These are phyloP conservation scores for Cercospora zeina DNA, from an alignment of 2,329 filamentous ascomycete species.

Conservation along the genomic window DNA sequence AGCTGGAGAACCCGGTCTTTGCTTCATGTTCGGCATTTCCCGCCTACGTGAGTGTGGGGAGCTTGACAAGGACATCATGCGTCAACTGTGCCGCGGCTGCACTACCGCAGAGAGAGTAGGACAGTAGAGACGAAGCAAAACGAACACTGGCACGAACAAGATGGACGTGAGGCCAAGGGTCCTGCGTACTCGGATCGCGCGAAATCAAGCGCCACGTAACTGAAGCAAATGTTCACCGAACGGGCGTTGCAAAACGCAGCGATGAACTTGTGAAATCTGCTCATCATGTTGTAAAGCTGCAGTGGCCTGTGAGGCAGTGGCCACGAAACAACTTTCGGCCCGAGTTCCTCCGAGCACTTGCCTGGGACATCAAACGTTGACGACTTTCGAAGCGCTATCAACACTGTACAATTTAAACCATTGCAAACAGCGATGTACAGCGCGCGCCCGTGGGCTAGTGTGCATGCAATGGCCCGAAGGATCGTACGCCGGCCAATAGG, in stretches of 20 bases:
- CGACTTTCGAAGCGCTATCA: not conserved
- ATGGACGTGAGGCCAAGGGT: not conserved
- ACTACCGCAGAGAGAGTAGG: not conserved
- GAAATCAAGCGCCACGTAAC: not conserved
- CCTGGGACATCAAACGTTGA: not conserved
- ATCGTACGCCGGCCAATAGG: not conserved
- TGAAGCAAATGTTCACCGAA: too few relatives aligned
- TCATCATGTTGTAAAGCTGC: too few relatives aligned
- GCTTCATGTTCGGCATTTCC: not conserved
- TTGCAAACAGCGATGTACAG: not conserved
- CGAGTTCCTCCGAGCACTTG: not conserved
- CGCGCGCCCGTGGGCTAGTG: not conserved
- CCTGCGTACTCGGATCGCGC: not conserved
- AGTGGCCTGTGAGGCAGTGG: too few relatives aligned
- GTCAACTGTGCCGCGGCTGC: not conserved
- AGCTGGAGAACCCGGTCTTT: conserved; percentile 2
- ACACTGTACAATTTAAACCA: not conserved
- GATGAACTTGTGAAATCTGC: too few relatives aligned
- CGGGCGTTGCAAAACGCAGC: too few relatives aligned
- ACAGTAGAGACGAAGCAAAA: not conserved
- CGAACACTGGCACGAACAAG: not conserved
- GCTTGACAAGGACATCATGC: not conserved
- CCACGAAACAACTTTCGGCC: too few relatives aligned
- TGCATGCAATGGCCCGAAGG: not conserved
- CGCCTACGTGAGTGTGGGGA: not conserved